Evolutionary conservation across 2,329 filamentous ascomycete genomes (phyloP).

Genomic region (Alternaria hordeiaustralica): DNA sequence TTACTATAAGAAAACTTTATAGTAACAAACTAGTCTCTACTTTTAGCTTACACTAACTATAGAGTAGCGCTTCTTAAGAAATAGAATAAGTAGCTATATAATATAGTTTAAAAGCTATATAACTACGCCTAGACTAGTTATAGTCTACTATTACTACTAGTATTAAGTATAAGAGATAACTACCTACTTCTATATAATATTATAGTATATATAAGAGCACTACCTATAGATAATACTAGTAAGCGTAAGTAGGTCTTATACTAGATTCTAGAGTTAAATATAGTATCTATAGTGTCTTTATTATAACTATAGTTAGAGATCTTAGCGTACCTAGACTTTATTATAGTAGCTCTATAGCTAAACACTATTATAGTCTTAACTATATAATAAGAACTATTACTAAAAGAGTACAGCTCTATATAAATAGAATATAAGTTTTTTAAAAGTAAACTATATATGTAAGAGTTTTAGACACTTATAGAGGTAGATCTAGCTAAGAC

Average conservation of each 20-base stretch:
- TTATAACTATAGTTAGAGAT: no score
- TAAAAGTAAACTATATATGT: neutral
- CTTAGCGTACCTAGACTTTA: neutral
- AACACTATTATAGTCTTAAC: neutral
- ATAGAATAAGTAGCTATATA: neutral
- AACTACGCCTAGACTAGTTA: neutral
- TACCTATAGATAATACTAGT: no score
- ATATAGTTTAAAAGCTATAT: neutral
- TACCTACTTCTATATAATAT: neutral
- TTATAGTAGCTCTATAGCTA: neutral
- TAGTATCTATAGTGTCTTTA: no score
- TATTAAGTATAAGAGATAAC: neutral
- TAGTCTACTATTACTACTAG: neutral
- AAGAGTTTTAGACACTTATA: neutral
- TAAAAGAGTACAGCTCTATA: neutral
- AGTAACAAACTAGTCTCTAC: neutral
- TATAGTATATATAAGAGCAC: neutral
- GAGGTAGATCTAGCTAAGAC: neutral
- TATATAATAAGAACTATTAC: neutral
- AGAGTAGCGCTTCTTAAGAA: slow-evolving; percentile 1
- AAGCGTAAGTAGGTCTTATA: no score
- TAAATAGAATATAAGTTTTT: neutral
- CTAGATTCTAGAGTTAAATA: no score
- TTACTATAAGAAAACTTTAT: neutral
- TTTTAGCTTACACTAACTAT: neutral